A percentile compares a stretch with the other conserved stretches of the same genome.
These are phyloP conservation scores for Fulvia fulva DNA, from an alignment of 2,329 filamentous ascomycete genomes.

Conservation along the genomic window DNA sequence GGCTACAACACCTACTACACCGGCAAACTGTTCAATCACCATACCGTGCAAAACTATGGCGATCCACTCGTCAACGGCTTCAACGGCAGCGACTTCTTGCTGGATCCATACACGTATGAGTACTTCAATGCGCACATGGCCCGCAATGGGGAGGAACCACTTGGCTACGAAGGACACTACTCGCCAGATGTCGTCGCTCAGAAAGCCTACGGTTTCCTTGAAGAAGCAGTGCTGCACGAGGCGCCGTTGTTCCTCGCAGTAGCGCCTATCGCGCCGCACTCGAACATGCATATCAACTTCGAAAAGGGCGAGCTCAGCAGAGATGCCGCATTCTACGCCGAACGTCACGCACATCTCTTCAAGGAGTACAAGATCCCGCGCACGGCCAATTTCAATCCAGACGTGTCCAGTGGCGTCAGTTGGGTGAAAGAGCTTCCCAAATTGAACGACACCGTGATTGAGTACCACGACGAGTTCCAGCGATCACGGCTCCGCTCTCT, in stretches of 20 bases:
- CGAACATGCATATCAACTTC: constrained; percentile 17
- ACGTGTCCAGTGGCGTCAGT: constrained; percentile 41
- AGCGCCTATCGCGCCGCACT: constrained; percentile 32
- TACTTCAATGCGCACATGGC: constrained; percentile 55
- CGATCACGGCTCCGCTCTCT: constrained; percentile 48
- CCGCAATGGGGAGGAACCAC: constrained; percentile 45
- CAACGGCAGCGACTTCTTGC: constrained; percentile 48
- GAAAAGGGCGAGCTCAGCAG: constrained; percentile 5
- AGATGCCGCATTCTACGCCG: constrained; percentile 21
- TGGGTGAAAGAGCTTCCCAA: constrained; percentile 45
- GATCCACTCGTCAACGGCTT: constrained; percentile 56
- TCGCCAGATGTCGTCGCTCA: constrained; percentile 57
- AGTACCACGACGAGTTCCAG: constrained; percentile 53
- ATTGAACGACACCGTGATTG: constrained; percentile 45
- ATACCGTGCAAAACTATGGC: constrained; percentile 57
- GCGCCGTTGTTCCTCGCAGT: constrained; percentile 31
- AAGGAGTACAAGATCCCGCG: constrained; percentile 57
- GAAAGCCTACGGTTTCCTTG: constrained; percentile 58
- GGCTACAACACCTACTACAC: constrained; percentile 70
- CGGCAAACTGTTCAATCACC: constrained; percentile 66
- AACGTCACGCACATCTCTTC: constrained; percentile 60
- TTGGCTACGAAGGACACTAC: constrained; percentile 54
- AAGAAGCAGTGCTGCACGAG: constrained; percentile 22
- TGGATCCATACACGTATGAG: constrained; percentile 63
- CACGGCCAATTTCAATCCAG: constrained; percentile 53